Evolutionary conservation across 2,329 filamentous ascomycete genomes (phyloP).

Genomic region (Ophiostoma sp.): DNA sequence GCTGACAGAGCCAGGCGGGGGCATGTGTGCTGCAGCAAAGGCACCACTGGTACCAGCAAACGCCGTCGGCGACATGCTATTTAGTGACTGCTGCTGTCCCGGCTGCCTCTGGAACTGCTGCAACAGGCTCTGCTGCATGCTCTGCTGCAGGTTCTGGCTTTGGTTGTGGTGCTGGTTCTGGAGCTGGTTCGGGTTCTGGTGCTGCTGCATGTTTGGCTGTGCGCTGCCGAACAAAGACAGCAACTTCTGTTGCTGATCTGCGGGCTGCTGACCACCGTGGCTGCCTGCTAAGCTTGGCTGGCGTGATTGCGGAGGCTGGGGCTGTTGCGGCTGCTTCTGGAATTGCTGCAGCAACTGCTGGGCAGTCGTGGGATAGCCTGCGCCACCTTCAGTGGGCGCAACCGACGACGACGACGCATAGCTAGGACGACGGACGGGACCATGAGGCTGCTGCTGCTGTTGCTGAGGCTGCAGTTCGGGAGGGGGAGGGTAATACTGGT

Average conservation of each 20-base stretch:
- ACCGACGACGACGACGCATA: conserved; percentile 17
- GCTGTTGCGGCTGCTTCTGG: conserved; percentile 3
- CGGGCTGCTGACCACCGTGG: not conserved
- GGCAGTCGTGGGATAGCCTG: not conserved
- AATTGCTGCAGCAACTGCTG: conserved; percentile 5
- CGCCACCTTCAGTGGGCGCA: not conserved
- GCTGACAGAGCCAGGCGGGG: conserved; percentile 18
- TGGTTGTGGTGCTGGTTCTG: not conserved
- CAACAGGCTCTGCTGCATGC: conserved; percentile 15
- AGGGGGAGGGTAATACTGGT: conserved; percentile 1
- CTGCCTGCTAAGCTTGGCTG: not conserved
- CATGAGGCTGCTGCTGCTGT: not conserved
- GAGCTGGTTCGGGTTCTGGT: not conserved
- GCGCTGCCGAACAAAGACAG: conserved; percentile 57
- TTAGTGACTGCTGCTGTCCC: not conserved
- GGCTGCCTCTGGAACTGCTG: conserved; percentile 25
- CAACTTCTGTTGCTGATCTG: conserved; percentile 36
- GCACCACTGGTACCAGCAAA: not conserved
- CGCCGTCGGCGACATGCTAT: conserved; percentile 10
- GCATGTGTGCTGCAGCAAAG: not conserved
- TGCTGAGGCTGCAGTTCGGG: conserved; percentile 7
- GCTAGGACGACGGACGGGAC: conserved; percentile 18
- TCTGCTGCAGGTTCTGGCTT: not conserved
- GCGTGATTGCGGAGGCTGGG: not conserved
- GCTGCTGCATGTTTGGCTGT: not conserved